Base-by-base conservation (phyloP, 1,284 basidiomycete species). In the Leccinum huronense region DNA sequence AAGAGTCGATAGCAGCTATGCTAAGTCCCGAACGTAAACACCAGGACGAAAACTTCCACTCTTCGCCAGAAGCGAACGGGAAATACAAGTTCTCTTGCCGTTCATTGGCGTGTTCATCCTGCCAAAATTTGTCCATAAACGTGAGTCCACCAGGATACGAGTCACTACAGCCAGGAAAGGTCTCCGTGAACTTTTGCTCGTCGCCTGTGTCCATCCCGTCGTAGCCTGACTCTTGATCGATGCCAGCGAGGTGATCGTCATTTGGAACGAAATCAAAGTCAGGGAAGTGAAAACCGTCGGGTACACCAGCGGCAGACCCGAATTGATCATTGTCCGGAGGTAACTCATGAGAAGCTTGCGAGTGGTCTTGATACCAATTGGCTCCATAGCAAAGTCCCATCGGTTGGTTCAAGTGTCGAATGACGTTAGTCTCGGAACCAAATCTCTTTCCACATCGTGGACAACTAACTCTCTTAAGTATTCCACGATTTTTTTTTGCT, bases 351-450 rank as follows among this genome's bases (percentile, higher is more conserved):
- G 48, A 45, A 45, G 45, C n/a, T 16, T 19, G 23, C 23, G 45
- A 48, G 8, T 48, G 16, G n/a, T 58, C 23, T 31, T 42, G 38
- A 31, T 58, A 30, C 27, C 57, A 58, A 42, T 40, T 30, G 13
- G 38, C 14, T 58, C 57, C n/a, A 5, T 34, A 13, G n/a, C 58
- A 33, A n/a, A 27, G 48, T 51, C 63, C 58, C 34, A 33, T 63
- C 14, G 27, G 63, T 54, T 63, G 63, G 31, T 63, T 63, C 60
- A 65, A 27, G 45, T 65, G 58, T 27, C 40, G 58, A 51, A 65
- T 60, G n/a, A 62, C 40, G 38, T 62, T 55, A 9, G 58, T 58
- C 34, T 57, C 45, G 0, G 31, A 59, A 14, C 30, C n/a, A 13
- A 65, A 62, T n/a, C 48, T 61, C 60, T 64, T 64, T 11, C 60